Evolutionary conservation across 805 yeast genomes (phyloP).

Genomic region (Yueomyces sp.): DNA sequence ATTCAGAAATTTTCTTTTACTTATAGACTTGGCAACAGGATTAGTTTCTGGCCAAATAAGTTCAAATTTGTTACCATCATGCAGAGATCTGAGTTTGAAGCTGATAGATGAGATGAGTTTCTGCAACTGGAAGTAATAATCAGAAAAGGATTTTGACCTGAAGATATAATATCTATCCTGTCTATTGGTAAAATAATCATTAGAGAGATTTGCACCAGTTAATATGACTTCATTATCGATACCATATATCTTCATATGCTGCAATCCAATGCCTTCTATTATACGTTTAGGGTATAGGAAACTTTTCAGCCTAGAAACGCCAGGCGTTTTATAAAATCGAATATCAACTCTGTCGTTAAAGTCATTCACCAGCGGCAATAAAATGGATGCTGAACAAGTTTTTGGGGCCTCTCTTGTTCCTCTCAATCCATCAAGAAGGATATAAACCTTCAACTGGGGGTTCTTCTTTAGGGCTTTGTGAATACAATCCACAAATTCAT

Average conservation of each 20-base stretch:
- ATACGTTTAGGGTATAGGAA: constrained; percentile 63
- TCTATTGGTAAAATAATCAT: constrained; percentile 86
- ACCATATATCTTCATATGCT: constrained; percentile 96
- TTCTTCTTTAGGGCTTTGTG: constrained; percentile 46
- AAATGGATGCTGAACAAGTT: constrained; percentile 59
- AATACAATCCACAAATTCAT: constrained; percentile 56
- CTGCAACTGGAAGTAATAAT: constrained; percentile 67
- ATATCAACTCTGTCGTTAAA: constrained; percentile 60
- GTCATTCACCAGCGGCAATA: constrained; percentile 52
- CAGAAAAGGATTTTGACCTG: constrained; percentile 40
- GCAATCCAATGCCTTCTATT: constrained; percentile 85
- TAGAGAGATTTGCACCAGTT: constrained; percentile 83
- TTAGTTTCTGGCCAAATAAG: constrained; percentile 67
- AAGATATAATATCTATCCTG: constrained; percentile 86
- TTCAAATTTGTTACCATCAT: constrained; percentile 35
- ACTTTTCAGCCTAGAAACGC: constrained; percentile 54
- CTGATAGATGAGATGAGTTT: constrained; percentile 55
- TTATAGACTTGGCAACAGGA: constrained; percentile 42
- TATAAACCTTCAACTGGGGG: constrained; percentile 49
- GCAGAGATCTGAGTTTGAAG: constrained; percentile 40
- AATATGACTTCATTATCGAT: constrained; percentile 81
- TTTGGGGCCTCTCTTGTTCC: constrained; percentile 89
- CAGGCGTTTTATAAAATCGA: constrained; percentile 84
- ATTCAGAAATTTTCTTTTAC: constrained; percentile 36
- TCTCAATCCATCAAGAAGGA: constrained; percentile 76